These are phyloP conservation scores for Pneumocystis sp. DNA, from an alignment of 1,139 yeast species.

Conservation along the genomic window DNA sequence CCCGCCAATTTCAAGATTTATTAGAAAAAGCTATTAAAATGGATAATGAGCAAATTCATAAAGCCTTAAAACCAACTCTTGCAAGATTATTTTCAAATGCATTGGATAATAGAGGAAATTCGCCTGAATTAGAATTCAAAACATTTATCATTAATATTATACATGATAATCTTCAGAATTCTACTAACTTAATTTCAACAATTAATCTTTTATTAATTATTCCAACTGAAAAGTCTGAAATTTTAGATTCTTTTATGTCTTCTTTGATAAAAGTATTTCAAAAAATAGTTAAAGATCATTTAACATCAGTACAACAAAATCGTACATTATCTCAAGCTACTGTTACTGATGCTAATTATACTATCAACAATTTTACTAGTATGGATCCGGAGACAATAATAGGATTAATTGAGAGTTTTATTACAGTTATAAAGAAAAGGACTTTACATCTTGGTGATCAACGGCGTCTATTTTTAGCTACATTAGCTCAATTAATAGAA, in stretches of 20 bases:
- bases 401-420: slow-evolving; percentile 60
- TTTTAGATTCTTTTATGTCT: slow-evolving; percentile 60
- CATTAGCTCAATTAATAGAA: slow-evolving; percentile 80
- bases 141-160: slow-evolving; percentile 50
- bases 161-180: slow-evolving; percentile 64
- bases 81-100: slow-evolving; percentile 36
- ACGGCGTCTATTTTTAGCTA: slow-evolving; percentile 69
- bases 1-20: slow-evolving; percentile 52
- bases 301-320: slow-evolving; percentile 21
- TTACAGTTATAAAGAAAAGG: slow-evolving; percentile 65
- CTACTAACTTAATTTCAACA: slow-evolving; percentile 71
- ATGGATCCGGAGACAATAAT: slow-evolving; percentile 18
- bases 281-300: slow-evolving; percentile 77
- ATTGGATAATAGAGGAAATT: slow-evolving; percentile 31
- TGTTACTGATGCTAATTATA: slow-evolving; percentile 10
- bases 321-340: slow-evolving; percentile 7
- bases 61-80: slow-evolving; percentile 53
- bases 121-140: slow-evolving; percentile 45
- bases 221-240: slow-evolving; percentile 56
- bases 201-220: slow-evolving; percentile 75
- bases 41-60: slow-evolving; percentile 42
- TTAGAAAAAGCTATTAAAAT: slow-evolving; percentile 72
- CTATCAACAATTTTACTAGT: slow-evolving; percentile 12
- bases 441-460: slow-evolving; percentile 83
- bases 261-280: slow-evolving; percentile 73